Evolutionary conservation across 2,329 filamentous ascomycete species (phyloP).

Genomic region (Trichoderma sp.): DNA sequence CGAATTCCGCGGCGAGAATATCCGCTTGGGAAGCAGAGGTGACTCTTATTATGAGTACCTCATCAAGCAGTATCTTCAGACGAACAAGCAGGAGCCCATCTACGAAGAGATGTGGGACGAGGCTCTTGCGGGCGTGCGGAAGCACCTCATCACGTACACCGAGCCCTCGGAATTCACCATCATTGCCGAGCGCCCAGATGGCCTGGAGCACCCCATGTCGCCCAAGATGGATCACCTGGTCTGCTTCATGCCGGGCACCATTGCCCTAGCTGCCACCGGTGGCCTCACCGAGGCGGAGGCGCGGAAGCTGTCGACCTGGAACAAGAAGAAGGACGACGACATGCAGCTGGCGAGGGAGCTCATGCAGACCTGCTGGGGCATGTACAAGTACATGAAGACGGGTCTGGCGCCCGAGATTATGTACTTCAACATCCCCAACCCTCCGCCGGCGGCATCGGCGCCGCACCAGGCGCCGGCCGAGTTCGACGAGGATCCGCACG

Average conservation of each 20-base stretch:
- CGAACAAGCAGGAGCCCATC: slow-evolving; percentile 78
- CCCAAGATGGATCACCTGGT: slow-evolving; percentile 98
- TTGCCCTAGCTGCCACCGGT: slow-evolving; percentile 82
- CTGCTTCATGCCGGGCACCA: slow-evolving; percentile 96
- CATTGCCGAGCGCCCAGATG: slow-evolving; percentile 79
- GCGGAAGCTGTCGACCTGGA: slow-evolving; percentile 72
- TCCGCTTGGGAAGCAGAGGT: slow-evolving; percentile 88
- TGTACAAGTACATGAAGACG: slow-evolving; percentile 88
- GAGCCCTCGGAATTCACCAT: slow-evolving; percentile 80
- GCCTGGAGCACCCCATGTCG: slow-evolving; percentile 65
- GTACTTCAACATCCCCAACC: slow-evolving; percentile 77
- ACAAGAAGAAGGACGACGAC: slow-evolving; percentile 77
- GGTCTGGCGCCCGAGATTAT: slow-evolving; percentile 94
- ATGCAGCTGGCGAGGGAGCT: slow-evolving; percentile 86
- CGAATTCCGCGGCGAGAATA: slow-evolving; percentile 78
- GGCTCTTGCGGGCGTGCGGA: slow-evolving; percentile 79
- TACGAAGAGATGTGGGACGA: slow-evolving; percentile 96
- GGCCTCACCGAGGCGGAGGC: slow-evolving; percentile 77
- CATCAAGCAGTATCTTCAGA: slow-evolving; percentile 97
- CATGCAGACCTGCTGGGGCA: slow-evolving; percentile 97
- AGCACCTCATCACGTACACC: slow-evolving; percentile 89
- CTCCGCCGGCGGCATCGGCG: slow-evolving; percentile 62
- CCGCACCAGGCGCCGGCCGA: slow-evolving; percentile 51
- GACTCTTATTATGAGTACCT: slow-evolving; percentile 99
- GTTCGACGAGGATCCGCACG: slow-evolving; percentile 56